Base-by-base conservation (phyloP, 495 filamentous ascomycete species). In the Paragyromitra xinjiangensis region DNA sequence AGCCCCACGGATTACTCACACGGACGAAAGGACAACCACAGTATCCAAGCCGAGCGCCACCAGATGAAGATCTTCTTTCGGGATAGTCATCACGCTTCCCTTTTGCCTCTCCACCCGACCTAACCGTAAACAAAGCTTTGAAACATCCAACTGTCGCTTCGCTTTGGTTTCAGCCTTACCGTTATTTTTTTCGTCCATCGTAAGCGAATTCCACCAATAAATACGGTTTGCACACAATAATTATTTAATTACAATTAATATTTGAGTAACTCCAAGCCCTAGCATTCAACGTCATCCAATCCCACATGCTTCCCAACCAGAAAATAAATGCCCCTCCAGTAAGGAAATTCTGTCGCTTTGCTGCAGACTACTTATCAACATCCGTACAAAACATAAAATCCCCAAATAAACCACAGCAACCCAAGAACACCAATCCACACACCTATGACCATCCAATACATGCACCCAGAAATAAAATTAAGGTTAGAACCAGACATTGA, bases 41-140 rank as follows among this genome's bases (percentile, higher is more conserved):
- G 71, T 78, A 77, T 81, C 81, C 79, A 78, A 81, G 81, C 79
- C 78, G 78, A 78, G 72, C 79, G 77, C 79, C 79, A n/a, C 77
- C 81, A 78, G 62, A 63, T 61, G 71, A 69, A 78, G 59, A 78
- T 78, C 75, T 78, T 78, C 75, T 78, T 76, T 78, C 75, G 16
- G 53, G n/a, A 76, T 69, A 72, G 75, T 72, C 75, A 78, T 76
- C 56, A 78, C 75, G 76, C 0, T n/a, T 37, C 34, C 12, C 6
- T 24, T 24, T 29, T 19, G 0, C 66, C 40, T 19, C 1, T 22
- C 42, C 6, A 8, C 16, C 56, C 29, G 50, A 26, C 55, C 40
- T 50, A 12, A 26, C 53, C 68, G 55, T 50, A 14, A n/a, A 19
- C 12, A 51, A 45, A 8, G 22, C 5, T 61, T 29, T 50, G 39